Evolutionary conservation across 192 early-diverging fungal species (phyloP), one percentile per base, ranked within the genome.

Genomic region (Geosiphon pyriformis): DNA sequence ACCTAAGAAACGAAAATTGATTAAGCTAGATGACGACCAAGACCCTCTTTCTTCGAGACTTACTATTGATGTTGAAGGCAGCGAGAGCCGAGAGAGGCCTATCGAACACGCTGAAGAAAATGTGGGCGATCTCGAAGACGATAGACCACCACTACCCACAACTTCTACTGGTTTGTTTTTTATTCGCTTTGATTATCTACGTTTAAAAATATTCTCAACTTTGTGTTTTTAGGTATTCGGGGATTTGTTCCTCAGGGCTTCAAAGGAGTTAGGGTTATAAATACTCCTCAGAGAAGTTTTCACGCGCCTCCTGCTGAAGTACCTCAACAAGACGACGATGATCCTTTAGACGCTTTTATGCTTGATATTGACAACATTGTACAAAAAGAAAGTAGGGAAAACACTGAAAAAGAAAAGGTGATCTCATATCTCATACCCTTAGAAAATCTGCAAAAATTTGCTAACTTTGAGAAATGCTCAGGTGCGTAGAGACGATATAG

Each of bases 341-440:
- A 93, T 77, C 88, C 88, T 17, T 71, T 93, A 46, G 91, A 93
- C 61, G 89, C 90, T 18, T 93, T 92, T 73, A 93, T 93, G 91
- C 81, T 88, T 0, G 82, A 76, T 47, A 88, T 92, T 60, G 78
- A 77, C 62, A 74, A 75, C 12, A 76, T 83, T 52, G 83, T 79
- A 7, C 70, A 77, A 22, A 53, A 76, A 51, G 71, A 79, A 35
- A 77, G 70, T 26, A 65, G 68, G 26, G 22, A 27, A n/a, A 80
- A 82, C 52, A 74, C 79, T 31, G 70, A 80, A 56, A 68, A 80
- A 63, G 75, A 86, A 65, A 82, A 76, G 56, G 72, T 68, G 30
- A 57, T 42, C 2, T 42, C 61, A 34, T 3, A 46, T 52, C 50
- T 17, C 26, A 29, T 11, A 31, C n/a, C 25, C 17, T 3, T 8